Evolutionary conservation across 345 rosid species (phyloP).

Genomic region (Cardiospermum halicacabum): DNA sequence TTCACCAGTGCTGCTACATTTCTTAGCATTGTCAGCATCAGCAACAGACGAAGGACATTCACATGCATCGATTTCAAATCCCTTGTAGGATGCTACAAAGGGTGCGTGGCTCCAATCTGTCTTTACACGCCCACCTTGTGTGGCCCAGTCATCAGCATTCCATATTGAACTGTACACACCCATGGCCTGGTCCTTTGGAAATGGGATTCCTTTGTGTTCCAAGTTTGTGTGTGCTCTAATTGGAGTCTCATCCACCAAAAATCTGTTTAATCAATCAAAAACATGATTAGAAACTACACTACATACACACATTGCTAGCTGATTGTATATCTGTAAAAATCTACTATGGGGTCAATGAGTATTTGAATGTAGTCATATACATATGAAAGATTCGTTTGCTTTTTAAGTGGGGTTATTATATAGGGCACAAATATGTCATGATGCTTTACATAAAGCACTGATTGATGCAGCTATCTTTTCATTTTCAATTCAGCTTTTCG

Average conservation of each 20-base stretch:
- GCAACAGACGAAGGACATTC: slow-evolving; percentile 49
- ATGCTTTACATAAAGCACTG: too few species aligned
- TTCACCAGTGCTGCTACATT: slow-evolving; percentile 53
- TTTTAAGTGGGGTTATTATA: slow-evolving; percentile 4
- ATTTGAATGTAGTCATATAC: neutral
- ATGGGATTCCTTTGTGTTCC: slow-evolving; percentile 84
- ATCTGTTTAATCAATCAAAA: slow-evolving; percentile 33
- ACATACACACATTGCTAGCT: neutral
- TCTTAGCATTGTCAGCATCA: slow-evolving; percentile 39
- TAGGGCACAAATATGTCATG: neutral
- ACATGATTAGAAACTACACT: neutral
- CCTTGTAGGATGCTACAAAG: slow-evolving; percentile 76
- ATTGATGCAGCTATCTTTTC: neutral
- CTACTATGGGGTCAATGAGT: neutral
- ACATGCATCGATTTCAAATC: slow-evolving; percentile 75
- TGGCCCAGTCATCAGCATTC: slow-evolving; percentile 99
- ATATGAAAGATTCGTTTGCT: neutral
- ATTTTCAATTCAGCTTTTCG: neutral
- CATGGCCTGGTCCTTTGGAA: slow-evolving; percentile 93
- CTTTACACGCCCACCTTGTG: slow-evolving; percentile 92
- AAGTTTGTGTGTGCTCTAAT: slow-evolving; percentile 74
- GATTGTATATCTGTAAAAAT: neutral
- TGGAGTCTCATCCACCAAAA: slow-evolving; percentile 84
- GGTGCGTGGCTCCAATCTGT: slow-evolving; percentile 98
- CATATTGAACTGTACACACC: slow-evolving; percentile 97